Evolutionary conservation across 2,329 filamentous ascomycete genomes (phyloP), one percentile per base, ranked within the genome.

Genomic region (Xylaria polymorpha): DNA sequence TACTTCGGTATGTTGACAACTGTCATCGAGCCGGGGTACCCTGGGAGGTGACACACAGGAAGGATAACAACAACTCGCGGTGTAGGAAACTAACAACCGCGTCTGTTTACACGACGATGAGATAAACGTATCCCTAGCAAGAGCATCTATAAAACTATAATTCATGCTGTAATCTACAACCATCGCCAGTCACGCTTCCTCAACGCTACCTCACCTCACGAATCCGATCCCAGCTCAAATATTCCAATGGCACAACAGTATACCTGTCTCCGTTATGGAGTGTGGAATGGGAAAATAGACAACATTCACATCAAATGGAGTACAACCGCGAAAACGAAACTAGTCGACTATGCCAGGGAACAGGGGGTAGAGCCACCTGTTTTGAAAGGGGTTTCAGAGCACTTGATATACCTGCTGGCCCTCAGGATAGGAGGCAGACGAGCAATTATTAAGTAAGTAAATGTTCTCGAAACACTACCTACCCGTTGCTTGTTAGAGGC

Each of bases 311-410:
- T 64, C n/a, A 50, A 15, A n/a, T 64, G 62, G 62, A 58, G 18
- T 20, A 1, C 2, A 1, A 10, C 25, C 20, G 62, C 20, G 15
- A 58, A 39, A 32, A 32, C 4, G 29, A 46, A 50, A 43, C 18
- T 64, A 5, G 32, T 15, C 3, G 8, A 37, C 22, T 25, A 50
- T 44, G 53, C 62, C 3, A 41, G 8, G 12, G 22, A 51, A 7
- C 53, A 58, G 22, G 44, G 44, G 20, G 55, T 51, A n/a, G 32
- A 59, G 18, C 20, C 15, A 14, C 50, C 15, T 9, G 32, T 64
- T 43, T 51, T 64, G 22, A 64, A 64, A 58, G 55, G 20, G n/a
- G 22, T 35, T 41, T 41, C 62, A 22, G 62, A 64, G 22, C 62
- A 59, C 8, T 43, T 64, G 32, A 43, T 59, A 20, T 64, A 43